Percentiles rank a stretch among this genome's conserved stretches.
Conservation (phyloP, 2,329 filamentous ascomycete genomes). For the Lithohypha guttulata region DNA sequence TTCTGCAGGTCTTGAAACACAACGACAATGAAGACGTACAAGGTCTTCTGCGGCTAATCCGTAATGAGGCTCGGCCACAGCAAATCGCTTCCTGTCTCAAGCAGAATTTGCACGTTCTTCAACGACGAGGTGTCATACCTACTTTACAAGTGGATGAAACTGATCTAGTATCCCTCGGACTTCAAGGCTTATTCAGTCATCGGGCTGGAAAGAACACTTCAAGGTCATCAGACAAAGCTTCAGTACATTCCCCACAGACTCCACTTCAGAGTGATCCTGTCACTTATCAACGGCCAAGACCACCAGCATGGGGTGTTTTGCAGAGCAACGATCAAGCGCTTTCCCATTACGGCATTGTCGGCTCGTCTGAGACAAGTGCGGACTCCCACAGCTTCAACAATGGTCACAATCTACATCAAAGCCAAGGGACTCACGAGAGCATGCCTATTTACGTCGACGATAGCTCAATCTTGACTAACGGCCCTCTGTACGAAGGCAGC, state of each 20-base stretch:
- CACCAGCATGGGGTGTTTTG: too few species aligned
- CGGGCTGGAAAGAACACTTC: background rate
- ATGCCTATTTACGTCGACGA: too few species aligned
- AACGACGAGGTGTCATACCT: constrained; percentile 1
- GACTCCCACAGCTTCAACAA: too few species aligned
- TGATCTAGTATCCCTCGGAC: constrained; percentile 6
- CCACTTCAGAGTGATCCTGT: too few species aligned
- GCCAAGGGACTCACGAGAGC: too few species aligned
- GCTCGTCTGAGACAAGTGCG: too few species aligned
- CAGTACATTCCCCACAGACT: background rate
- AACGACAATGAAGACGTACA: constrained; percentile 5
- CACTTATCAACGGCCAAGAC: too few species aligned
- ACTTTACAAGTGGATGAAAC: constrained; percentile 4
- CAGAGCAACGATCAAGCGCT: too few species aligned
- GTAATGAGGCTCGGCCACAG: constrained; percentile 1
- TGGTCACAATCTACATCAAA: too few species aligned
- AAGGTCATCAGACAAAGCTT: background rate
- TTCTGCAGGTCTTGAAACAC: constrained; percentile 14
- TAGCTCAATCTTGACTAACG: too few species aligned
- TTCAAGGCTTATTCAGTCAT: constrained; percentile 9
- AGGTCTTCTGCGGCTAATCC: constrained; percentile 2
- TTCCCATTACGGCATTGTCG: too few species aligned
- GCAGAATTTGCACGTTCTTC: constrained; percentile 1
- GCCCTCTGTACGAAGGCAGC: too few species aligned
- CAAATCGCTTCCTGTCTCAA: constrained; percentile 6